Base-by-base conservation (phyloP, 2,329 filamentous ascomycete species). In the Epichloe glyceriae region DNA sequence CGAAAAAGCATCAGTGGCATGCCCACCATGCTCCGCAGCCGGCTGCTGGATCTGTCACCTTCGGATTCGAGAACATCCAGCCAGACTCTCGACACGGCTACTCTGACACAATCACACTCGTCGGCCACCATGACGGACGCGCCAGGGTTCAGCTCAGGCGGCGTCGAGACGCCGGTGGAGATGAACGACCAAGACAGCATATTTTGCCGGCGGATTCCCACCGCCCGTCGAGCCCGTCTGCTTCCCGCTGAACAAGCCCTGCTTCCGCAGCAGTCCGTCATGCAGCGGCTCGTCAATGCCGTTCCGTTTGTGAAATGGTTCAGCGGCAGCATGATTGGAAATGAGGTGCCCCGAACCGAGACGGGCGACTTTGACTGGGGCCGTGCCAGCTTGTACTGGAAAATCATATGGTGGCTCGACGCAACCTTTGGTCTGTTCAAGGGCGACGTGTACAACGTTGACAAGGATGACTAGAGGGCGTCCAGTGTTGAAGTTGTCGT, bases 281-380 rank as follows among this genome's bases (percentile, higher is more conserved):
- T 76, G 37, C 82, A 86, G 65, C 76, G 80, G 48, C 62, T 86
- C 19, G 67, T 86, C 50, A 76, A 77, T 56, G 78, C 76, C 50
- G 78, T 88, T 40, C 85, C 85, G 2, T 74, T 88, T 54, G 68
- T 88, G 54, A 78, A 77, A 58, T 88, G 83, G 80, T 84, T 89
- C 61, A 82, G 80, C 44, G 82, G 70, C 56, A 81, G 71, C 59
- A 80, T 90, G 65, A 89, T 91, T 60, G 86, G 86, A 5, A 82
- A 81, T 61, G 77, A 85, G 62, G 80, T 91, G 39, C 87, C 87
- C 7, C 75, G 84, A 41, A 83, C 76, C 49, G 85, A 88, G 49
- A 73, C 76, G 42, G 87, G 86, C 52, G 81, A 80, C 41, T 90
- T 95, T 58, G 90, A 96, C 65, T 86, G 82, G 73, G 78, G 79